Evolutionary conservation across 1,139 yeast genomes (phyloP), one percentile per base, ranked within the genome.

Genomic region (Suhomyces coccinellae): DNA sequence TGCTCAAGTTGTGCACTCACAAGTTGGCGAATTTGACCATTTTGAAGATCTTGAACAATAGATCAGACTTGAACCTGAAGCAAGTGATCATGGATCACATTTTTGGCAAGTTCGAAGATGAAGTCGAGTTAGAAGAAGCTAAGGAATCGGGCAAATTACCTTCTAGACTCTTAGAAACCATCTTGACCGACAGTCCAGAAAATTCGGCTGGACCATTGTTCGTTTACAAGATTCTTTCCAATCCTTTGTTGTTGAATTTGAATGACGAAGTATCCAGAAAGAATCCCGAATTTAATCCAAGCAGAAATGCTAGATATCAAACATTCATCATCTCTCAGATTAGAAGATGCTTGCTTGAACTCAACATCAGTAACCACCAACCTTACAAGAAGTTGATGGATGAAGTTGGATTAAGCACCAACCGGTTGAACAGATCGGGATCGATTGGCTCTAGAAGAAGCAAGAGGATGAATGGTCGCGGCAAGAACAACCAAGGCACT

Each of bases 311-410:
- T n/a, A 76, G 74, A 40, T 77, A 83, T 52, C 84, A 83, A 50
- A 79, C 75, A 49, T 80, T 77, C 50, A 76, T 86, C 26, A 65
- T 79, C 31, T 69, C 75, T 55, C 84, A 85, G 65, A 80, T 85
- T 30, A 74, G 90, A 50, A 67, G 77, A 43, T 78, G 83, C 7
- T 68, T 88, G 45, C 64, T 82, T 45, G 83, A 82, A 38, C 67
- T 80, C 53, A 83, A 80, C 48, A 77, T 82, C 15, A 57, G 59
- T 32, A 73, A 76, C 44, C 77, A 77, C 29, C 96, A 88, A 59
- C 88, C 87, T 24, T 88, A 89, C 65, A 87, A 88, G 61, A 82
- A 96, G 53, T 72, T 93, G 47, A 80, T 91, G 81, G 98, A 93
- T 54, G 98, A 93, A 63, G 95, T 90, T 52, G 98, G 98, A 7